Conservation (phyloP, 2,329 filamentous ascomycete genomes). For the Exophiala mesophila region DNA sequence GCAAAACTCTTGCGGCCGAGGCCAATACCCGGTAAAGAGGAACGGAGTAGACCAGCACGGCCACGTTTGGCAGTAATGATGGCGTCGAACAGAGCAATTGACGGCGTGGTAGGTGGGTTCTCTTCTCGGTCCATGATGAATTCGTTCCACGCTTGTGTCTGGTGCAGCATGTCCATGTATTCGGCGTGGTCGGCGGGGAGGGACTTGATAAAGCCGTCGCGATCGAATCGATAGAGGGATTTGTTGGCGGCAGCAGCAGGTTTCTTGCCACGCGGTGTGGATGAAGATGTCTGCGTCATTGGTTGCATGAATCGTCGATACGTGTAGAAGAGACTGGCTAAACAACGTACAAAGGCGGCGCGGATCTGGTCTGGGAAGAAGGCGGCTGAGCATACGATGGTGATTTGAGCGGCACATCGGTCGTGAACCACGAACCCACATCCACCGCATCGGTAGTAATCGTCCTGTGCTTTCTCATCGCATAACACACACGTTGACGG, state of each 20-base stretch:
- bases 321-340: conserved; percentile 64
- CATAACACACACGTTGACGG: conserved; percentile 44
- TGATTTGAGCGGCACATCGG: conserved; percentile 56
- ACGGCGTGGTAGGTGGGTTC: conserved; percentile 37
- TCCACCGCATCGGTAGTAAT: conserved; percentile 44
- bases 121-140: conserved; percentile 61
- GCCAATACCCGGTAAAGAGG: conserved; percentile 10
- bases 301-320: conserved; percentile 61
- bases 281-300: too few relatives aligned
- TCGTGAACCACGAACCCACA: conserved; percentile 52
- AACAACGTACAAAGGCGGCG: conserved; percentile 64
- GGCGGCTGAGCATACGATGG: conserved; percentile 61
- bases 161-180: conserved; percentile 58
- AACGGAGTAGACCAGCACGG: conserved; percentile 46
- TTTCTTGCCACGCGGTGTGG: conserved; percentile 58
- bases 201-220: conserved; percentile 61
- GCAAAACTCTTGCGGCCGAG: conserved; percentile 19
- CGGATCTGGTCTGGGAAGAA: conserved; percentile 64
- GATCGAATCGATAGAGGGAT: conserved; percentile 65
- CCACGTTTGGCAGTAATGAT: conserved; percentile 62
- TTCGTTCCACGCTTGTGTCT: conserved; percentile 62
- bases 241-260: conserved; percentile 28
- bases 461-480: conserved; percentile 56
- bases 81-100: conserved; percentile 59
- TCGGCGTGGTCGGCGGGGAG: conserved; percentile 60